These are phyloP conservation scores for Sporothrix euskadiensis DNA, from an alignment of 2,329 filamentous ascomycete genomes.

Conservation along the genomic window DNA sequence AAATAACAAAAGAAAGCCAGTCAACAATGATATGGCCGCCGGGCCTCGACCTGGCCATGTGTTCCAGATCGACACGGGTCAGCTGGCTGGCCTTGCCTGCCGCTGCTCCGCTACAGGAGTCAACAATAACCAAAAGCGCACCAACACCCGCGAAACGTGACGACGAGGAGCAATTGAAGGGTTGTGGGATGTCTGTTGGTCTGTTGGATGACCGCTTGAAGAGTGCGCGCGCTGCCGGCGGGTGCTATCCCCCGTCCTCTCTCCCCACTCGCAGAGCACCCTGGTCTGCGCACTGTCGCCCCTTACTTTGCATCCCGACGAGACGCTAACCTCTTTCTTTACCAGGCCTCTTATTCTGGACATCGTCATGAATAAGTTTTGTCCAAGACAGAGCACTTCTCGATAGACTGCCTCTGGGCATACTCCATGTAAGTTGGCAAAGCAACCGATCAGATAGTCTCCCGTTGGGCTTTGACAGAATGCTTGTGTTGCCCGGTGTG, in stretches of 20 bases:
- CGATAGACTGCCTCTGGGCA: not conserved
- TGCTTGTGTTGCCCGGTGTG: not conserved
- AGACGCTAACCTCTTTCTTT: constrained; percentile 1
- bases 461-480: not conserved
- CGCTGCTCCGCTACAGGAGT: not conserved
- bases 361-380: not conserved
- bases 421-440: not conserved
- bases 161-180: not conserved
- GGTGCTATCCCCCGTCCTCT: not conserved
- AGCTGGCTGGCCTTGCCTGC: not conserved
- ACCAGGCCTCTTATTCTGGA: not conserved
- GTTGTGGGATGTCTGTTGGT: not conserved
- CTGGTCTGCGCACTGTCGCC: not conserved
- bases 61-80: not conserved
- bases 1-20: not conserved
- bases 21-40: not conserved
- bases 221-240: not conserved
- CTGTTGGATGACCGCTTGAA: not conserved
- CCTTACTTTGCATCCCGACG: not conserved
- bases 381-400: not conserved
- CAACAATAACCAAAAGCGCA: not conserved
- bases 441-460: not conserved
- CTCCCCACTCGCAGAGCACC: constrained; percentile 6
- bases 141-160: not conserved
- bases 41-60: not conserved